A percentile compares a stretch with the other conserved stretches of the same genome.
Evolutionary conservation across 179 eudicot genomes (phyloP).

Genomic region (Beta lomatogona): DNA sequence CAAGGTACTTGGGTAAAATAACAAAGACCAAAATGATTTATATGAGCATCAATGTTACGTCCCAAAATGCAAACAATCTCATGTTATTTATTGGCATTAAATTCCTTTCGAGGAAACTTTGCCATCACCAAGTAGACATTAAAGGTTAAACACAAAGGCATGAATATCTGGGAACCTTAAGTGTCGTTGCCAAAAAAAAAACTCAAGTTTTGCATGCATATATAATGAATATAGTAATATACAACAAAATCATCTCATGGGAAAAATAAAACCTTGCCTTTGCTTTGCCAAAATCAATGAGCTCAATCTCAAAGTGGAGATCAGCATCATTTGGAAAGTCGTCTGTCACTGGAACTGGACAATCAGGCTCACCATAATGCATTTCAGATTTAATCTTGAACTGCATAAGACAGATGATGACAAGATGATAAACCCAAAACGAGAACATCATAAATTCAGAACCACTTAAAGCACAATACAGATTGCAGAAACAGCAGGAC

Average conservation of each 20-base stretch:
- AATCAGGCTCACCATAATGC: conserved; percentile 93
- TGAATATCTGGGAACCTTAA: not conserved
- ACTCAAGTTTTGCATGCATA: not conserved
- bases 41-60: not conserved
- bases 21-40: not conserved
- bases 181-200: not conserved
- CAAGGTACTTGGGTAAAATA: not conserved
- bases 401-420: conserved; percentile 45
- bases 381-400: conserved; percentile 90
- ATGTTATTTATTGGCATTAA: not conserved
- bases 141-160: not conserved
- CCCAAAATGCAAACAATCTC: conserved; percentile 1
- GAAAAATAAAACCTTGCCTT: conserved; percentile 56
- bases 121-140: not conserved
- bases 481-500: conserved; percentile 7
- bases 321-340: conserved; percentile 87
- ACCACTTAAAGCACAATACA: conserved; percentile 3
- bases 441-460: not conserved
- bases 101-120: not conserved
- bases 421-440: conserved; percentile 12
- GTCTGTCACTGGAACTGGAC: conserved; percentile 79
- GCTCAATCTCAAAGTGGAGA: conserved; percentile 92
- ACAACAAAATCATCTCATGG: not conserved
- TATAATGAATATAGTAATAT: not conserved
- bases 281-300: conserved; percentile 88